Conservation (phyloP, 805 yeast species). For the Barnettozyma californica region DNA sequence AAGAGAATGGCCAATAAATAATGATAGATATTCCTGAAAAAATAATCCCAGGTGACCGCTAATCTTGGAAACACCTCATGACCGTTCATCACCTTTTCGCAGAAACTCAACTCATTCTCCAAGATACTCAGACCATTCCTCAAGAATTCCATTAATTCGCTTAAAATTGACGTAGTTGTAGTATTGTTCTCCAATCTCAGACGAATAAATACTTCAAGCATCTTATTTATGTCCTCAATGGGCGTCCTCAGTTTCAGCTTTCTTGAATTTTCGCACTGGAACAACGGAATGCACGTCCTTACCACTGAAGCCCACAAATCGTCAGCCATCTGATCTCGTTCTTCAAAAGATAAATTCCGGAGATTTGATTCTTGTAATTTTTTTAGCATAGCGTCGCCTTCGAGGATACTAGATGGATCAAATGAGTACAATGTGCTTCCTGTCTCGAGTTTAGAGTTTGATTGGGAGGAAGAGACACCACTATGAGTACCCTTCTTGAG, state of each 20-base stretch:
- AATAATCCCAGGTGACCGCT: constrained; percentile 50
- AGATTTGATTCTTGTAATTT: constrained; percentile 28
- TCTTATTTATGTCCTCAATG: constrained; percentile 50
- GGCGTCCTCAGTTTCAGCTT: constrained; percentile 37
- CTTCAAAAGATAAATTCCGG: constrained; percentile 27
- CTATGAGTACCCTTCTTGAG: constrained; percentile 19
- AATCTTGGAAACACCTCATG: constrained; percentile 25
- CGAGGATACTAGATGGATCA: constrained; percentile 25
- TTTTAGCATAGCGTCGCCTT: constrained; percentile 25
- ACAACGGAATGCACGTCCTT: constrained; percentile 39
- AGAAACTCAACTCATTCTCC: constrained; percentile 32
- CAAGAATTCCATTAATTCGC: constrained; percentile 42
- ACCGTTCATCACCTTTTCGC: constrained; percentile 22
- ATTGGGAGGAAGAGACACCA: constrained; percentile 31
- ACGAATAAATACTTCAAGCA: constrained; percentile 37
- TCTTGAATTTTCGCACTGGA: constrained; percentile 27
- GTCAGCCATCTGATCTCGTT: constrained; percentile 38
- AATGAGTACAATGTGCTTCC: constrained; percentile 34
- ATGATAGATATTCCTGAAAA: constrained; percentile 49
- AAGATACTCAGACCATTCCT: constrained; percentile 37
- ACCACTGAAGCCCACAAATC: constrained; percentile 46
- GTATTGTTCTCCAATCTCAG: constrained; percentile 34
- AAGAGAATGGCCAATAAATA: constrained; percentile 56
- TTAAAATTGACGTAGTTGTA: constrained; percentile 32
- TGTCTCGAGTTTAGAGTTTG: constrained; percentile 32